Percentiles rank a stretch among this genome's conserved stretches.
Conservation (phyloP, 345 rosid species). For the Syzygium jambos region DNA sequence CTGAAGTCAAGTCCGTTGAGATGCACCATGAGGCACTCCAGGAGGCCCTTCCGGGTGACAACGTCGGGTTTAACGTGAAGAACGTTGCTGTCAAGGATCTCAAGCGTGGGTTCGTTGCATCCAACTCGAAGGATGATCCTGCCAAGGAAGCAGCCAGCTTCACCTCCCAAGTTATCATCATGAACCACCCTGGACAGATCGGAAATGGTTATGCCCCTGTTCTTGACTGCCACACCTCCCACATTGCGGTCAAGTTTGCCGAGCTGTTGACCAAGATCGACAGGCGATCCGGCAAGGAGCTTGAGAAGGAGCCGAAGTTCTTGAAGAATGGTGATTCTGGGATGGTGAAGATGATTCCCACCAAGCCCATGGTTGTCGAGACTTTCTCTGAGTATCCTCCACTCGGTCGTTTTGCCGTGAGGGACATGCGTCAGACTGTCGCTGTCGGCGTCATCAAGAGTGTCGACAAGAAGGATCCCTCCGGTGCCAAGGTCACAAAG, state of each 20-base stretch:
- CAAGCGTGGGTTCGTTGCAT: slow-evolving; percentile 73
- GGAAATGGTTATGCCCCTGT: slow-evolving; percentile 87
- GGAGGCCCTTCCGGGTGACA: slow-evolving; percentile 80
- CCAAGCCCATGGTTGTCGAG: slow-evolving; percentile 94
- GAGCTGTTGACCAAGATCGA: slow-evolving; percentile 67
- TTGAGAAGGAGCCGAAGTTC: slow-evolving; percentile 84
- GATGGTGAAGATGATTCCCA: slow-evolving; percentile 71
- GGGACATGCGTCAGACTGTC: slow-evolving; percentile 92
- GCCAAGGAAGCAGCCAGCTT: slow-evolving; percentile 73
- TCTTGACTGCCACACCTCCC: slow-evolving; percentile 77
- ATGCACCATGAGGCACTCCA: slow-evolving; percentile 83
- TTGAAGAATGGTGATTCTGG: slow-evolving; percentile 88
- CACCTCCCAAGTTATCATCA: slow-evolving; percentile 82
- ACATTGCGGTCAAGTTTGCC: slow-evolving; percentile 78
- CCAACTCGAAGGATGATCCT: slow-evolving; percentile 86
- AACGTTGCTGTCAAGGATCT: slow-evolving; percentile 85
- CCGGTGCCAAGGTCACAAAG: slow-evolving; percentile 79
- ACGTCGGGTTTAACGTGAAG: slow-evolving; percentile 80
- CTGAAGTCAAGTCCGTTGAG: slow-evolving; percentile 91
- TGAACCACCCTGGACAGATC: slow-evolving; percentile 93
- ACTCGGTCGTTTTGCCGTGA: slow-evolving; percentile 79
- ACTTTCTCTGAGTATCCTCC: slow-evolving; percentile 84
- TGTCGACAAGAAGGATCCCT: slow-evolving; percentile 82
- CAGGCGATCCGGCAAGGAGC: slow-evolving; percentile 72
- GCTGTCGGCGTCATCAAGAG: slow-evolving; percentile 85